Conservation (phyloP, 2,329 filamentous ascomycete genomes). For the Alternaria novae-zelandiae region DNA sequence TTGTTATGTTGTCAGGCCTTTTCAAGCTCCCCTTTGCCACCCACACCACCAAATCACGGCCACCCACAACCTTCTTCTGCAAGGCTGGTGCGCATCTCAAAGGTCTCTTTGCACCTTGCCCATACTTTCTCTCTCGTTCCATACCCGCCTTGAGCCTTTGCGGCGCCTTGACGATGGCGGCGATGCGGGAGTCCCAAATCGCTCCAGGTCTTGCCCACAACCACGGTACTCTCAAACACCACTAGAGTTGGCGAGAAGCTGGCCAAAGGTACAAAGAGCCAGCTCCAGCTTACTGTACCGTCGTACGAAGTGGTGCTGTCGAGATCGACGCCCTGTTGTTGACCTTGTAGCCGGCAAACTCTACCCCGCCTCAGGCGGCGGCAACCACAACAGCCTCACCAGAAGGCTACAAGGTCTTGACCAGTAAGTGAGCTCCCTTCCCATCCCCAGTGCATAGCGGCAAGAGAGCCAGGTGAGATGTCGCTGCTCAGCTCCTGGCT, state of each 20-base stretch:
- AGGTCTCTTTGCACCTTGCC: not conserved
- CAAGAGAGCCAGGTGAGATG: not conserved
- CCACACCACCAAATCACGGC: slow-evolving; percentile 2
- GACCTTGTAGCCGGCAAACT: not conserved
- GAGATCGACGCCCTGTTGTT: not conserved
- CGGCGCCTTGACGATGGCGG: not conserved
- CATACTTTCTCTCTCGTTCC: not conserved
- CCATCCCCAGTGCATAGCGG: not conserved
- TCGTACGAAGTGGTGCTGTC: not conserved
- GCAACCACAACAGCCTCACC: not conserved
- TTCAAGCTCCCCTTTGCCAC: not conserved
- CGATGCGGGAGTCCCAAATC: not conserved
- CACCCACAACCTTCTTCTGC: not conserved
- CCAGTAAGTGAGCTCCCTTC: not conserved
- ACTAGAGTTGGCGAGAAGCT: not conserved
- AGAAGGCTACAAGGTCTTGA: not conserved
- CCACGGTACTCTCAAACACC: not conserved
- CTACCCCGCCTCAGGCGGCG: not conserved
- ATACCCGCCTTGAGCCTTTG: not conserved
- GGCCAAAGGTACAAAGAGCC: not conserved
- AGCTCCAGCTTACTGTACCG: not conserved
- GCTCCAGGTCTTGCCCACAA: not conserved
- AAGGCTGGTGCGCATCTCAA: not conserved
- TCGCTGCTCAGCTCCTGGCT: not conserved
- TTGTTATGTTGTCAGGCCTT: slow-evolving; percentile 1